A percentile compares a stretch with the other conserved stretches of the same genome.
Evolutionary conservation across 2,329 filamentous ascomycete species (phyloP).

Genomic region (Pyrenochaeta sp.): DNA sequence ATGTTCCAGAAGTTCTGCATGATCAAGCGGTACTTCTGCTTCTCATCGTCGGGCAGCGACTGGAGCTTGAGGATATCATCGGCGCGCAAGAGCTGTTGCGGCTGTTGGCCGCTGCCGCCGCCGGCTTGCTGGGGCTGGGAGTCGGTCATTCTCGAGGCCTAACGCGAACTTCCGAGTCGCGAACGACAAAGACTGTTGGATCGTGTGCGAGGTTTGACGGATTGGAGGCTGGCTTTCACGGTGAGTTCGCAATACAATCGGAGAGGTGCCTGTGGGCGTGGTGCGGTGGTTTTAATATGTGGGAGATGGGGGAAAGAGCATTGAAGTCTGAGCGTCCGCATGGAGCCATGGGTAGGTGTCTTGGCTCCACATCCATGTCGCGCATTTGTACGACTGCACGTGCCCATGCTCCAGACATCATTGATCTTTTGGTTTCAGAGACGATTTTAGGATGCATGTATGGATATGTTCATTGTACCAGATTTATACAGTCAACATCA

Average conservation of each 20-base stretch:
- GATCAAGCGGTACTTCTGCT: conserved; percentile 63
- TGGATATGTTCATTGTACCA: background rate
- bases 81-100: conserved; percentile 38
- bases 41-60: conserved; percentile 61
- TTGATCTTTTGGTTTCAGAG: background rate
- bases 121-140: conserved; percentile 41
- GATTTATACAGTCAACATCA: background rate
- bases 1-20: conserved; percentile 64
- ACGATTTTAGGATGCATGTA: background rate
- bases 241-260: conserved; percentile 2
- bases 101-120: conserved; percentile 27
- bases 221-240: background rate
- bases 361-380: conserved; percentile 20
- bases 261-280: background rate
- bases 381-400: conserved; percentile 23
- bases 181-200: conserved; percentile 2
- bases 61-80: conserved; percentile 48
- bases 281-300: background rate
- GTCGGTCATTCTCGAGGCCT: conserved; percentile 42
- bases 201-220: conserved; percentile 1
- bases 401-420: conserved; percentile 11
- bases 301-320: conserved; percentile 4
- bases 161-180: conserved; percentile 19
- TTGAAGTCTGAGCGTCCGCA: conserved; percentile 13
- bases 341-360: conserved; percentile 2